phyloP scores from a whole-genome alignment of 495 filamentous ascomycete genomes.

The Cladorrhinum samala region DNA sequence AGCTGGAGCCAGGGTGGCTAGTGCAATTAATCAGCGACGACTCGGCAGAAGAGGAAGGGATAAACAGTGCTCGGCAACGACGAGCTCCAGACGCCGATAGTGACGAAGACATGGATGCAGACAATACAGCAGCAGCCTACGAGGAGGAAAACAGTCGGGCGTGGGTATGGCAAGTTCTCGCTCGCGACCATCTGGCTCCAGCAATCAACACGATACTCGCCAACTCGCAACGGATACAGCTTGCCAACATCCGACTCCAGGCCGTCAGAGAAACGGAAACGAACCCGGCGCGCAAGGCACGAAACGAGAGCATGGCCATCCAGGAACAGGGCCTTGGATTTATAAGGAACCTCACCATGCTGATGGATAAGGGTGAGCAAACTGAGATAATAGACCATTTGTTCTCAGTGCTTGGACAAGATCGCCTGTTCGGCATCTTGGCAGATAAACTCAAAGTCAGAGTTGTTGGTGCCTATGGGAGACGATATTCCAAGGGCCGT shows the following conservation, averaged over 20 bases:
- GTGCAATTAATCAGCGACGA: slow-evolving; percentile 64
- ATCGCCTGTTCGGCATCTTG: slow-evolving; percentile 68
- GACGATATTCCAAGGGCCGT: slow-evolving; percentile 21
- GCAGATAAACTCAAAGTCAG: slow-evolving; percentile 62
- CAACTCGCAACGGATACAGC: slow-evolving; percentile 28
- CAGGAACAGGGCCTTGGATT: slow-evolving; percentile 88
- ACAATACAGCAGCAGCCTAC: slow-evolving; percentile 12
- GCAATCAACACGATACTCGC: neutral
- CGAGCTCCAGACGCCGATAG: slow-evolving; percentile 36
- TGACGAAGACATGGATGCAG: slow-evolving; percentile 61
- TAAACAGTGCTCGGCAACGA: slow-evolving; percentile 28
- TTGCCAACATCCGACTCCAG: slow-evolving; percentile 45
- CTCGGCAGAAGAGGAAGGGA: slow-evolving; percentile 42
- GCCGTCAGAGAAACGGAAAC: slow-evolving; percentile 50
- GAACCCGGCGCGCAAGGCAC: slow-evolving; percentile 51
- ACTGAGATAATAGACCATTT: slow-evolving; percentile 79
- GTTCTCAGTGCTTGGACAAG: slow-evolving; percentile 68
- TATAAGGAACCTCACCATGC: slow-evolving; percentile 78
- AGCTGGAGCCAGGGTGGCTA: slow-evolving; percentile 72
- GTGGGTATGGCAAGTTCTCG: slow-evolving; percentile 20
- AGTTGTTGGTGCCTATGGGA: slow-evolving; percentile 38
- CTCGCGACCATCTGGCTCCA: neutral
- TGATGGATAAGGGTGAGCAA: slow-evolving; percentile 9
- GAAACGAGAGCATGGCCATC: slow-evolving; percentile 72
- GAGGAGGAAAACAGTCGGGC: slow-evolving; percentile 19